Evolutionary conservation across 2,329 filamentous ascomycete species (phyloP).

Genomic region (Tolypocladium guangdongense): DNA sequence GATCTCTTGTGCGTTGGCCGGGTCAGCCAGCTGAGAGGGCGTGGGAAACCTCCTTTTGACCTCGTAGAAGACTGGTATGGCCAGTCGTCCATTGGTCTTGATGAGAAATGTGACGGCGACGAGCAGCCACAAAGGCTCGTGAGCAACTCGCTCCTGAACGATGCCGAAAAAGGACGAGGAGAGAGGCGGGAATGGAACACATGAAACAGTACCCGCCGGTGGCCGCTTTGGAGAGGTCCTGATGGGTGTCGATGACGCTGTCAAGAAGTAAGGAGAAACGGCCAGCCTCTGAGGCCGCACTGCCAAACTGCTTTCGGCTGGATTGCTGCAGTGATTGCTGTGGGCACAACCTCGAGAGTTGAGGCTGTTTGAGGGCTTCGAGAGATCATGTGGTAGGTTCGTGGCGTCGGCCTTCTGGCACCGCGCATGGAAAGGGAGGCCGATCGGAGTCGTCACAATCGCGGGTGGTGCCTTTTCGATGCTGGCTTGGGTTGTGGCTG

Average conservation of each 20-base stretch:
- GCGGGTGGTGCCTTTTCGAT: neutral
- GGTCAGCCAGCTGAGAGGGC: constrained; percentile 48
- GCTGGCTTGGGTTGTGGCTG: neutral
- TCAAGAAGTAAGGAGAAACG: constrained; percentile 23
- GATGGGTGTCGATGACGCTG: constrained; percentile 6
- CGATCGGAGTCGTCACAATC: constrained; percentile 4
- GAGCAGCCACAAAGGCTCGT: constrained; percentile 69
- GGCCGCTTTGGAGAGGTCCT: constrained; percentile 19
- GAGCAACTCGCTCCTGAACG: constrained; percentile 68
- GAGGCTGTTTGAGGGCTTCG: neutral
- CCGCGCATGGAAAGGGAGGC: neutral
- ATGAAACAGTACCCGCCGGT: constrained; percentile 36
- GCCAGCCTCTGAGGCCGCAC: neutral
- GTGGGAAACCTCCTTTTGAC: constrained; percentile 61
- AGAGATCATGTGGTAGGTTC: neutral
- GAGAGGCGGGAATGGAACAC: constrained; percentile 57
- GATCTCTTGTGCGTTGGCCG: constrained; percentile 37
- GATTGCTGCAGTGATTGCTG: neutral
- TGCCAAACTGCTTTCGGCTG: neutral
- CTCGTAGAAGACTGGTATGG: constrained; percentile 63
- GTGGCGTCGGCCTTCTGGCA: neutral
- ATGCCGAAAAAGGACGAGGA: constrained; percentile 58
- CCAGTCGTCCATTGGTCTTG: constrained; percentile 61
- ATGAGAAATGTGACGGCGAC: constrained; percentile 79
- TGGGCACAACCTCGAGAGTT: neutral